Conservation (phyloP, 176 grass and related monocot genomes). For the sorghum (Sorghum bicolor) region Sorghum_bicolor_NCBIv3 NC_012873.2:65448001-65448500, state of each 20-base stretch:
- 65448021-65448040: conserved; percentile 20
- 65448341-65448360: conserved; percentile 91
- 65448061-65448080: background rate
- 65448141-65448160: conserved; percentile 95
- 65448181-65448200: conserved; percentile 89
- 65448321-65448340: conserved; percentile 98
- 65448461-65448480: background rate
- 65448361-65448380: conserved; percentile 71
- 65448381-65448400: conserved; percentile 65
- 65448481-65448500: background rate
- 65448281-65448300: conserved; percentile 86
- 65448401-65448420: conserved; percentile 55
- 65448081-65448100: background rate
- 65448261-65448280: conserved; percentile 89
- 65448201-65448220: conserved; percentile 98
- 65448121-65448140: conserved; percentile 72
- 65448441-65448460: background rate
- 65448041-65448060: conserved; percentile 19
- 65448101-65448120: conserved; percentile 31
- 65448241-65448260: conserved; percentile 95
- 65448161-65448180: conserved; percentile 73
- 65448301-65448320: conserved; percentile 98
- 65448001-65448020: conserved; percentile 98
- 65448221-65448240: conserved; percentile 91
- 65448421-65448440: background rate